Evolutionary conservation across 2,329 filamentous ascomycete species (phyloP), one percentile per base, ranked within the genome.

Genomic region (Aspergillus ochraceus): DNA sequence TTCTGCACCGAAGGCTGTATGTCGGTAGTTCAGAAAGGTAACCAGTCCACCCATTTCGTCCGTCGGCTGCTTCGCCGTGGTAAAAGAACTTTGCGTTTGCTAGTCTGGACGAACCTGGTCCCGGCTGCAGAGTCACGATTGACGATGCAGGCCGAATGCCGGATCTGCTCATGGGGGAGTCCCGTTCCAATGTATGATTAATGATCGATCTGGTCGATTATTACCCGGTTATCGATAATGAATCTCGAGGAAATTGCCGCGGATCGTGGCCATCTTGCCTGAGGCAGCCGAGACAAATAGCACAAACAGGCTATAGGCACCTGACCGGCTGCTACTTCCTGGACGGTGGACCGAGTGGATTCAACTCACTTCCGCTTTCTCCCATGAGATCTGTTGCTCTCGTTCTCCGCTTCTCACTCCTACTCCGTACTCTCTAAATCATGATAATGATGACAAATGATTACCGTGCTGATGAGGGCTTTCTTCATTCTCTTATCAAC

Each of bases 71-170:
- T 36, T 36, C 30, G 47, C 26, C 42, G 12, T 2, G 26, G 26
- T 9, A 29, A 29, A 24, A 11, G 19, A 22, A 4, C 19, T 24
- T 22, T 6, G 45, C 12, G 45, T 22, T 47, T 47, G 45, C 54
- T 56, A 64, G 64, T 64, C 68, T 67, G 67, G 68, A 65, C 68
- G 54, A 67, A 61, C 66, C 68, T 52, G 59, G 66, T 52, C 59
- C 52, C 49, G 24, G 55, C 52, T 69, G 66, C 65, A 69, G 57
- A 56, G 36, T 17, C 12, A 46, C 20, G 12, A 47, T 47, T 47
- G 12, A 8, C 22, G 19, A 47, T 17, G 22, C 45, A 47, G 45
- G 9, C 19, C 19, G 45, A 47, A 47, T 12, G 19, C 45, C 45
- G 19, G 20, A 47, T 47, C 45, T 47, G 45, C 22, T 24, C 45